Evolutionary conservation across 805 yeast species (phyloP).

Genomic region (Groenewaldozyma salmanticensis): DNA sequence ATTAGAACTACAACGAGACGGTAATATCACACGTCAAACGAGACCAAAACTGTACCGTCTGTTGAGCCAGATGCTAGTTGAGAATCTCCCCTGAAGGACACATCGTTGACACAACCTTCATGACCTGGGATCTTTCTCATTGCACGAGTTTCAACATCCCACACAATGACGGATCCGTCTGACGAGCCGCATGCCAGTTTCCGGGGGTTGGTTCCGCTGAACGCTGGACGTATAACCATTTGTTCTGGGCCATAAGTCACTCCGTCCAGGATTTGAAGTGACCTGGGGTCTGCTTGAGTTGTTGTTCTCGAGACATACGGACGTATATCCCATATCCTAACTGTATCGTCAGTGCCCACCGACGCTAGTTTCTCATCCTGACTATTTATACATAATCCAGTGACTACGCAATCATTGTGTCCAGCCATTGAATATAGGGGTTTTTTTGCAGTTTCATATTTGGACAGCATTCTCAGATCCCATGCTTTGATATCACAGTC

Average conservation of each 20-base stretch:
- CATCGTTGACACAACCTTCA: conserved; percentile 49
- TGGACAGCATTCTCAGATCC: conserved; percentile 37
- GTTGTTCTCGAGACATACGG: too few species aligned
- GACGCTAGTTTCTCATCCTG: conserved; percentile 41
- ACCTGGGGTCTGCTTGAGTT: conserved; percentile 30
- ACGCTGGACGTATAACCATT: conserved; percentile 39
- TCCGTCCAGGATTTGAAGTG: conserved; percentile 42
- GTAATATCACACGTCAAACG: background rate
- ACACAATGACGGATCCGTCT: conserved; percentile 46
- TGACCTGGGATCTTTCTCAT: conserved; percentile 49
- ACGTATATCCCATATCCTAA: conserved; percentile 48
- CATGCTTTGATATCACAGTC: conserved; percentile 54
- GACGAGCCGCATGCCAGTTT: conserved; percentile 48
- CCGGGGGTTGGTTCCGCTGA: conserved; percentile 31
- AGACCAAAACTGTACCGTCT: conserved; percentile 43
- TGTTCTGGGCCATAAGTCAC: conserved; percentile 42
- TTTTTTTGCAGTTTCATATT: conserved; percentile 25
- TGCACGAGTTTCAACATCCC: conserved; percentile 48
- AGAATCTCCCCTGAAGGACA: conserved; percentile 36
- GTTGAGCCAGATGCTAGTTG: conserved; percentile 41
- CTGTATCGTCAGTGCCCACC: conserved; percentile 46
- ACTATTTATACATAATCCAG: conserved; percentile 41
- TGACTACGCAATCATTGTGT: conserved; percentile 42
- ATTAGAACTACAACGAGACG: conserved; percentile 1
- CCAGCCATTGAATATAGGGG: conserved; percentile 36